Percentiles rank a stretch among this genome's conserved stretches.
Conservation (phyloP, 148 eudicot species). For the Tetragonia tetragonoides region DNA sequence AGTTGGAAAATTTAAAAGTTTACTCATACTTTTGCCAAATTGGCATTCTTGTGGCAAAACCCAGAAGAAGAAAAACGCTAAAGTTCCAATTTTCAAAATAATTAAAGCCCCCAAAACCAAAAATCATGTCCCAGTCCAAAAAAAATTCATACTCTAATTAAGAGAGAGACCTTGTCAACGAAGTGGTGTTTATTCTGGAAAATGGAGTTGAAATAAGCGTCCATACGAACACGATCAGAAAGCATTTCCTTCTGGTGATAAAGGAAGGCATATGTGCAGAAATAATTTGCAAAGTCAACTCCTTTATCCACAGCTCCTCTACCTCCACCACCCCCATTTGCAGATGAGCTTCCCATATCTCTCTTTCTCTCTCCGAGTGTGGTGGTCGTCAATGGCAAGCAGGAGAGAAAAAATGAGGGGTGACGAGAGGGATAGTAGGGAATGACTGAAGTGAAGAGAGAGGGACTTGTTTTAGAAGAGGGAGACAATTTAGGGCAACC, state of each 20-base stretch:
- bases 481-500: conserved; percentile 26
- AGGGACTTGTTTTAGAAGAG: conserved; percentile 3
- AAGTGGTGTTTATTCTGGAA: conserved; percentile 80
- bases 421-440: neutral
- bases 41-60: too few species aligned
- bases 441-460: neutral
- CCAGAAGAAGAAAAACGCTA: neutral
- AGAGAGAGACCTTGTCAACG: conserved; percentile 55
- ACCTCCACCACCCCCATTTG: conserved; percentile 32
- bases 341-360: conserved; percentile 40
- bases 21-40: too few species aligned
- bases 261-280: conserved; percentile 88
- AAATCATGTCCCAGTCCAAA: neutral
- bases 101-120: neutral
- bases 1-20: too few species aligned
- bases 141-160: neutral
- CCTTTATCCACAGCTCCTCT: conserved; percentile 65
- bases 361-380: neutral
- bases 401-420: neutral
- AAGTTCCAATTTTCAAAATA: neutral
- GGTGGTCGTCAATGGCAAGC: neutral
- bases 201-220: conserved; percentile 78
- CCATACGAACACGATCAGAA: conserved; percentile 91
- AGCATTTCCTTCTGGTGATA: conserved; percentile 99
- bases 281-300: conserved; percentile 89